A percentile compares a stretch with the other conserved stretches of the same genome.
Conservation (phyloP, 352 stramenopile species). For the Saprolegnia parasitica region DNA sequence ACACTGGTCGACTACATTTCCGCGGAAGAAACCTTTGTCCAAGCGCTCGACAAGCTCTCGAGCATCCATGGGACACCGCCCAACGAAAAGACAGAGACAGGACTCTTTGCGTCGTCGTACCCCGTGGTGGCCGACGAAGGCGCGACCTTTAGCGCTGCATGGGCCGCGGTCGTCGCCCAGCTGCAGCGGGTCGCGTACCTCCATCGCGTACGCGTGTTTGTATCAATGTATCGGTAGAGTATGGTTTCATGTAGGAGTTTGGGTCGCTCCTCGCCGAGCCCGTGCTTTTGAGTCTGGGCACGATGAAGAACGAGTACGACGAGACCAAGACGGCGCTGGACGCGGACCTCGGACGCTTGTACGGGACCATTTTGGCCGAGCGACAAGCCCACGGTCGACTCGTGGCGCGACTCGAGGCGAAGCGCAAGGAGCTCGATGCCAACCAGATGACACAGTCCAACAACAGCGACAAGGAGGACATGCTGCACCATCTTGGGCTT, state of each 20-base stretch:
- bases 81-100: not conserved
- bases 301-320: conserved; percentile 80
- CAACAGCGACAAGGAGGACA: conserved; percentile 7
- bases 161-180: conserved; percentile 4
- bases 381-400: conserved; percentile 43
- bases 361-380: conserved; percentile 47
- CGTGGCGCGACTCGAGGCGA: conserved; percentile 58
- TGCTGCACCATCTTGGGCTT: conserved; percentile 1
- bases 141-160: not conserved
- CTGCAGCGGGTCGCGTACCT: conserved; percentile 20
- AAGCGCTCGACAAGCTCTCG: conserved; percentile 2
- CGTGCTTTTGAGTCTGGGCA: conserved; percentile 60
- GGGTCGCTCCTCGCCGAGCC: conserved; percentile 66
- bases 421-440: conserved; percentile 36
- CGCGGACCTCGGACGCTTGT: conserved; percentile 55
- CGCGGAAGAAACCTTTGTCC: conserved; percentile 18
- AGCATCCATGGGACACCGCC: not conserved
- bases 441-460: conserved; percentile 9
- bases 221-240: not conserved
- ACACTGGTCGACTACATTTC: conserved; percentile 20
- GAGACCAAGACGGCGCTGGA: conserved; percentile 46
- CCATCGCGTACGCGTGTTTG: not conserved
- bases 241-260: conserved; percentile 53
- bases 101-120: not conserved
- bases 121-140: conserved; percentile 14